Conservation (phyloP, 1,284 basidiomycete genomes). For the Apiotrichum brassicae region DNA sequence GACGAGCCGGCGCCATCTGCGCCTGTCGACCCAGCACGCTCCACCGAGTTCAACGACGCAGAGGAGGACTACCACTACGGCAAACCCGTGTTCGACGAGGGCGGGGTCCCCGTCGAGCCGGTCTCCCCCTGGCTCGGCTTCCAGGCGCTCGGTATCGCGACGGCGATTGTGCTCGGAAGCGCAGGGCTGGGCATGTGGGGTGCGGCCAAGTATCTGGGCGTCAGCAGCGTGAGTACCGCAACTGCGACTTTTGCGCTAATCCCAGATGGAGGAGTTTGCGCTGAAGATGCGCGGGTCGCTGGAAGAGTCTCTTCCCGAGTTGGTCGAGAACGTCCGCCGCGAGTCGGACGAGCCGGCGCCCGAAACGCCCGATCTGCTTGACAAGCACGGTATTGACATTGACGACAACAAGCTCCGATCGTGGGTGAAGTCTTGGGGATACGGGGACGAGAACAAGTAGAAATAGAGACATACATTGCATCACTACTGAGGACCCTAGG, state of each 20-base stretch:
- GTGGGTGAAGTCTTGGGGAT: conserved; percentile 11
- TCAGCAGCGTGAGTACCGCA: conserved; percentile 27
- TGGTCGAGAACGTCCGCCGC: conserved; percentile 14
- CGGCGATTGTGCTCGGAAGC: conserved; percentile 31
- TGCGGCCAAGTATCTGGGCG: conserved; percentile 33
- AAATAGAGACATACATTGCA: no score
- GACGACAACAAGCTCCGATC: conserved; percentile 14
- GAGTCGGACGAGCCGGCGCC: conserved; percentile 5
- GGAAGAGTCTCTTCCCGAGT: conserved; percentile 23
- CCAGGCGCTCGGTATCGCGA: conserved; percentile 39
- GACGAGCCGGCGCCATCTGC: background rate
- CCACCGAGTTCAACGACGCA: conserved; percentile 24
- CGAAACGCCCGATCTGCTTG: conserved; percentile 5
- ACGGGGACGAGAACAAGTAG: conserved; percentile 7
- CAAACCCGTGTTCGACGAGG: conserved; percentile 10
- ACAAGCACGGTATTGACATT: conserved; percentile 9
- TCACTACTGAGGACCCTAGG: no score
- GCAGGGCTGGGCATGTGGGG: conserved; percentile 33
- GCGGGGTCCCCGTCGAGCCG: conserved; percentile 11
- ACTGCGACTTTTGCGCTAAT: no score
- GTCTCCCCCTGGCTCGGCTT: conserved; percentile 23
- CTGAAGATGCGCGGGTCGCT: conserved; percentile 28
- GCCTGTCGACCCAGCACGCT: background rate
- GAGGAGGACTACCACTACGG: conserved; percentile 31
- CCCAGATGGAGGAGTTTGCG: conserved; percentile 36